Base-by-base conservation (phyloP, 1,139 yeast species). In the Lodderomyces oxycetoniae region DNA sequence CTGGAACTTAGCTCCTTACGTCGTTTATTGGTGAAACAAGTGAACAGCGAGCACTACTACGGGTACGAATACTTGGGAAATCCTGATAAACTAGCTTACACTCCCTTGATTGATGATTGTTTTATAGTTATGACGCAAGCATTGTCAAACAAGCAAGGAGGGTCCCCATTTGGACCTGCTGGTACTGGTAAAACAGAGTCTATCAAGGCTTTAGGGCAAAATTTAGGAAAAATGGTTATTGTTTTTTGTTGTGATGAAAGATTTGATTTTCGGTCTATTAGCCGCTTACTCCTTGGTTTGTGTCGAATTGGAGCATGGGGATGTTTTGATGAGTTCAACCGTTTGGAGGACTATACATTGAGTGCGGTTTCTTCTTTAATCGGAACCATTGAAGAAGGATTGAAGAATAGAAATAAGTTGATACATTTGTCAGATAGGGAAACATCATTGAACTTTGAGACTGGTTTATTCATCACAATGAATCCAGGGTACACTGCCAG, bases 141-240 rank as follows among this genome's bases (percentile, higher is more conserved):
- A 0, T 55, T 88, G 17, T 71, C 74, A 24, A 87, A 79, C 45
- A 72, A 72, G 27, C 62, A 79, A 10, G 97, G 97, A n/a, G 95
- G 95, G 0, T 82, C 95, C 1, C 86, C 95, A 1, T 79, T 82
- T 57, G 98, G 98, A 0, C 97, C 98, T 2, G 96, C 98, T 3
- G 98, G 97, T 32, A 91, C 97, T 0, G 98, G 97, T 46, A 89
- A 91, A 53, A 91, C 98, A 0, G 98, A 91, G 52, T 73, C 95
- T 0, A 72, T 89, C 15, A 91, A 91, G 52, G 86, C 95, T 0
- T 63, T 89, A 20, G 96, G 95, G 1, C 77, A 77, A 31, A 77
- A 76, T 30, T 59, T 91, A 9, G 98, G 97, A 7, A 72, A 77
- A 42, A 76, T 79, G 74, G 96, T 88, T 0, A 55, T 84, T 8